Evolutionary conservation across 1,284 basidiomycete species (phyloP).

Genomic region (Fomitopsis betulina): DNA sequence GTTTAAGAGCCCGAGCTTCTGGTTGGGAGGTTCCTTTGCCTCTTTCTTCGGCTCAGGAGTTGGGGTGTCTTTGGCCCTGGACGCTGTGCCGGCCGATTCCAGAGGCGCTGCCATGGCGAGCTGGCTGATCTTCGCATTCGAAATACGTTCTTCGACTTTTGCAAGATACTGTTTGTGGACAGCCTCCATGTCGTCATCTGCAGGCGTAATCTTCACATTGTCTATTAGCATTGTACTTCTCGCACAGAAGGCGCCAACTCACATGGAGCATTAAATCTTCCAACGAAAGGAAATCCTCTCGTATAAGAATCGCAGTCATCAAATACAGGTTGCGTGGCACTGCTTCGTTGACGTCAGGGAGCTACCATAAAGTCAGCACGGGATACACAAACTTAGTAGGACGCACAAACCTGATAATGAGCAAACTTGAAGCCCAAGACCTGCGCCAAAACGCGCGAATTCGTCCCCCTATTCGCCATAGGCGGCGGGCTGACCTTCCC

Average conservation of each 20-base stretch:
- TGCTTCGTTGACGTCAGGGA: slow-evolving; percentile 49
- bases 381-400: slow-evolving; percentile 1
- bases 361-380: slow-evolving; percentile 33
- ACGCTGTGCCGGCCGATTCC: slow-evolving; percentile 43
- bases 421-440: slow-evolving; percentile 95
- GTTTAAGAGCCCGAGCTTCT: slow-evolving; percentile 76
- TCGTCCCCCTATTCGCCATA: slow-evolving; percentile 20
- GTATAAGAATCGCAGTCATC: slow-evolving; percentile 84
- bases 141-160: slow-evolving; percentile 61
- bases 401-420: slow-evolving; percentile 73
- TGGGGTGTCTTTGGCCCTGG: slow-evolving; percentile 22
- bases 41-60: slow-evolving; percentile 43
- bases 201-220: slow-evolving; percentile 60
- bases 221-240: no score
- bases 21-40: slow-evolving; percentile 61
- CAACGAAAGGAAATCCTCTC: slow-evolving; percentile 81
- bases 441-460: slow-evolving; percentile 76
- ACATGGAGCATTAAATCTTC: slow-evolving; percentile 89
- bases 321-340: slow-evolving; percentile 77
- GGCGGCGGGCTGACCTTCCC: not conserved
- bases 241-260: slow-evolving; percentile 16
- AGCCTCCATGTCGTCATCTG: slow-evolving; percentile 70
- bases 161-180: slow-evolving; percentile 66
- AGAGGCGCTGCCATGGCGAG: slow-evolving; percentile 89
- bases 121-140: slow-evolving; percentile 71